phyloP scores from a whole-genome alignment of 495 filamentous ascomycete species.

The Aspergillus heteromorphus region DNA sequence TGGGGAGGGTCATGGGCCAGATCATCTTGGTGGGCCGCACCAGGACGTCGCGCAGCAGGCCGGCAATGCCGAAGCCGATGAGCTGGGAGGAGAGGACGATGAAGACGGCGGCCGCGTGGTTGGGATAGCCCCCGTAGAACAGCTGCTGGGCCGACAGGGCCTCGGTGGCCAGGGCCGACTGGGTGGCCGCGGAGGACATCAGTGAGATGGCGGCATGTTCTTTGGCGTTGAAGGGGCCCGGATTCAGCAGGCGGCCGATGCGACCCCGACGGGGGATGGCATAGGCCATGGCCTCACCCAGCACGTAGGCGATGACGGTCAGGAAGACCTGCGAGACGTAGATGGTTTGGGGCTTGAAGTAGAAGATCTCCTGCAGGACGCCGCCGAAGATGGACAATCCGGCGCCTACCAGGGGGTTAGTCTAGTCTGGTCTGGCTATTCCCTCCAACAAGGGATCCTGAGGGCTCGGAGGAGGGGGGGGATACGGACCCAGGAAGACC shows the following conservation, averaged over 20 bases:
- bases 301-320: neutral
- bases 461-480: no score
- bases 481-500: neutral
- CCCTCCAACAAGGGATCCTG: neutral
- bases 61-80: constrained; percentile 1
- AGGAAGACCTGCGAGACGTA: neutral
- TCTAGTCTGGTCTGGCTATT: neutral
- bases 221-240: neutral
- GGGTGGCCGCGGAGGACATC: neutral
- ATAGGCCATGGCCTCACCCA: neutral
- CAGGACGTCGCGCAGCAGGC: neutral
- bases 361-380: neutral
- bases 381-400: neutral
- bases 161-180: constrained; percentile 1
- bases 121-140: constrained; percentile 1
- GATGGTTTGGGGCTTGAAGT: constrained; percentile 2
- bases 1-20: constrained; percentile 2
- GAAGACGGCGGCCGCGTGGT: neutral
- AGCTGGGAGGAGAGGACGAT: neutral
- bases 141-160: neutral
- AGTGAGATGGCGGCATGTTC: neutral
- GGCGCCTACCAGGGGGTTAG: neutral
- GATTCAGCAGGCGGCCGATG: neutral
- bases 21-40: constrained; percentile 2
- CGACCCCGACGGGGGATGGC: neutral